These are phyloP conservation scores for Populus tomentosa DNA, from an alignment of 441 rosid species.

Conservation along the genomic window DNA sequence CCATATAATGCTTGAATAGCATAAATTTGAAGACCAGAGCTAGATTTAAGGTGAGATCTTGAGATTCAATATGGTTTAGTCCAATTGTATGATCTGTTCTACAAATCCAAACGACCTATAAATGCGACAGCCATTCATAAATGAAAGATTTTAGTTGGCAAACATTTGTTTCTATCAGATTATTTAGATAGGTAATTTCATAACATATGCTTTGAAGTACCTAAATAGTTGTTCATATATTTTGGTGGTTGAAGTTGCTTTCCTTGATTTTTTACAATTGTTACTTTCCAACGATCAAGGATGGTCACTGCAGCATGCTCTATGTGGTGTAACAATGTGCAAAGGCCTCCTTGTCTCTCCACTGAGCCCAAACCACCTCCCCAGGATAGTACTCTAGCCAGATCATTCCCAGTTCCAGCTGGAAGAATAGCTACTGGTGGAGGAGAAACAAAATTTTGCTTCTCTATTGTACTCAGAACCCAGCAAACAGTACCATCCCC, in stretches of 20 bases:
- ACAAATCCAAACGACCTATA: background rate
- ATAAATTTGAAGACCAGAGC: background rate
- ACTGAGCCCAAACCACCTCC: slow-evolving; percentile 93
- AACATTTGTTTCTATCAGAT: background rate
- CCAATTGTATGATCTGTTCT: background rate
- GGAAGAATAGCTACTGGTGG: slow-evolving; percentile 98
- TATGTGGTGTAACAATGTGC: slow-evolving; percentile 64
- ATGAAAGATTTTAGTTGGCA: background rate
- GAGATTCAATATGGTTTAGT: background rate
- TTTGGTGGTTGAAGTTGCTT: slow-evolving; percentile 67
- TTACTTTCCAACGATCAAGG: slow-evolving; percentile 95
- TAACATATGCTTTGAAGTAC: slow-evolving; percentile 31
- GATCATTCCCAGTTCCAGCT: slow-evolving; percentile 99
- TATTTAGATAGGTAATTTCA: background rate
- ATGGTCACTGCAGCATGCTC: slow-evolving; percentile 96
- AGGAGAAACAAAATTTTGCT: slow-evolving; percentile 90
- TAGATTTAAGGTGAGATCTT: background rate
- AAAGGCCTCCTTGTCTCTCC: slow-evolving; percentile 94
- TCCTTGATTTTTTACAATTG: slow-evolving; percentile 57
- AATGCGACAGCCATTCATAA: background rate
- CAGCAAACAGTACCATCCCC: slow-evolving; percentile 99
- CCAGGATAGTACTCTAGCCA: slow-evolving; percentile 92
- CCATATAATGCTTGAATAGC: background rate
- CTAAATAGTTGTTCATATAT: slow-evolving; percentile 96
- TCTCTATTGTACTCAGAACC: slow-evolving; percentile 92